Evolutionary conservation across 2,329 filamentous ascomycete genomes (phyloP).

Genomic region (Penicillium oxalicum): DNA sequence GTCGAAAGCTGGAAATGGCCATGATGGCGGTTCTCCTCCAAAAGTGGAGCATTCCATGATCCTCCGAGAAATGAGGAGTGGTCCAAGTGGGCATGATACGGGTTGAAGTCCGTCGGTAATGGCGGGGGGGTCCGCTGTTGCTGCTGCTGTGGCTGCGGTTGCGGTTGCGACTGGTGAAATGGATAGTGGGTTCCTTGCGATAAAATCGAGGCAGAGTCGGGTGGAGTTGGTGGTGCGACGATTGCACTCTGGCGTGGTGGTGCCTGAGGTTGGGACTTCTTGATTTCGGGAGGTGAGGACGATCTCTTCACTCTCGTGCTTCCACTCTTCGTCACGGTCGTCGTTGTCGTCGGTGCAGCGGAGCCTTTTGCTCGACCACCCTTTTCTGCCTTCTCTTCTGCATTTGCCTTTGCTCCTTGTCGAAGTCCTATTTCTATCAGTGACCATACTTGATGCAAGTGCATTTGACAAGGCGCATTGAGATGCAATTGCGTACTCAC

Average conservation of each 20-base stretch:
- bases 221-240: neutral
- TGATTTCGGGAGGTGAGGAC: neutral
- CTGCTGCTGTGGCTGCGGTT: neutral
- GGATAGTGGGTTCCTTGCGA: no score
- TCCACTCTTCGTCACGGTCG: no score
- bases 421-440: neutral
- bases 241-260: neutral
- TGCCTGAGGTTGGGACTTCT: neutral
- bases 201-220: neutral
- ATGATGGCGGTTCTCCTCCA: neutral
- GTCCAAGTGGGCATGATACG: neutral
- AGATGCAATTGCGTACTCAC: constrained; percentile 1
- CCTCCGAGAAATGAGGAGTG: neutral
- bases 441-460: neutral
- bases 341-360: neutral
- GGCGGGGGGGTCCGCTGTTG: neutral
- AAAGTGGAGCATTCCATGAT: neutral
- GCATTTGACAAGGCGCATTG: no score
- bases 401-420: neutral
- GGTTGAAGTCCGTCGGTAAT: neutral
- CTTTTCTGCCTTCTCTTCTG: neutral
- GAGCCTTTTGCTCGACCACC: neutral
- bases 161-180: neutral
- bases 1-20: neutral
- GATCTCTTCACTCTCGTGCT: neutral